Base-by-base conservation (phyloP, 2,329 filamentous ascomycete species). In the Exophiala xenobiotica region DNA sequence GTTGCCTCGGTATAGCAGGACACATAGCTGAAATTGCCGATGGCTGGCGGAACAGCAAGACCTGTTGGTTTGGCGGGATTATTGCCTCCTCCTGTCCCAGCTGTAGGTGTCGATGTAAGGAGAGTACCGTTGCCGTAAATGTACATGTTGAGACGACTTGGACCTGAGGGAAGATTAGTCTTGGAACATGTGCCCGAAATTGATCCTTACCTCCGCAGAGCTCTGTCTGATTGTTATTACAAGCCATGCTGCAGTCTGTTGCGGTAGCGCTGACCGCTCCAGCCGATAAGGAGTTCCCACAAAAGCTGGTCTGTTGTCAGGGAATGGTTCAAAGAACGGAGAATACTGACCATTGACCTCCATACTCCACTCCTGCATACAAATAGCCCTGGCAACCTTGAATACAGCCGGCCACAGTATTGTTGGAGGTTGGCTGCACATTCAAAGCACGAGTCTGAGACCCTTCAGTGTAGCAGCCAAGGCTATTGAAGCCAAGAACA, bases 401-500 rank as follows among this genome's bases (percentile, higher is more conserved):
- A 14, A 57, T 35, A 53, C 58, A 61, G 7, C 49, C 42, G 5
- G 46, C 52, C 19, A 68, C 58, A 2, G 67, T 69, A 42, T 68
- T 68, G 48, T 57, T 54, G 2, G 68, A 65, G 48, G 48, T 57
- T 9, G 68, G 40, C n/a, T 52, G 48, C 23, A 58, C 53, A 40
- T 19, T 52, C 6, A 67, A 14, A 27, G 68, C 64, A 19, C 70
- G 65, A 22, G 68, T 68, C 37, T 56, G 56, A 3, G 57, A 54
- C 4, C 64, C 66, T 51, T 73, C 71, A 20, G 63, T 61, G 55
- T 72, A 74, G 46, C 72, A 74, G 14, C 70, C 72, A 4, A 73
- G 59, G 70, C 20, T 67, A 61, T 51, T 67, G 46, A 53, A 58
- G 16, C 53, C 53, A 9, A 56, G 53, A 68, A 31, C 54, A 52